Evolutionary conservation across 306 rosid genomes (phyloP), one percentile per base, ranked within the genome.

Genomic region (Vigna trinervia): DNA sequence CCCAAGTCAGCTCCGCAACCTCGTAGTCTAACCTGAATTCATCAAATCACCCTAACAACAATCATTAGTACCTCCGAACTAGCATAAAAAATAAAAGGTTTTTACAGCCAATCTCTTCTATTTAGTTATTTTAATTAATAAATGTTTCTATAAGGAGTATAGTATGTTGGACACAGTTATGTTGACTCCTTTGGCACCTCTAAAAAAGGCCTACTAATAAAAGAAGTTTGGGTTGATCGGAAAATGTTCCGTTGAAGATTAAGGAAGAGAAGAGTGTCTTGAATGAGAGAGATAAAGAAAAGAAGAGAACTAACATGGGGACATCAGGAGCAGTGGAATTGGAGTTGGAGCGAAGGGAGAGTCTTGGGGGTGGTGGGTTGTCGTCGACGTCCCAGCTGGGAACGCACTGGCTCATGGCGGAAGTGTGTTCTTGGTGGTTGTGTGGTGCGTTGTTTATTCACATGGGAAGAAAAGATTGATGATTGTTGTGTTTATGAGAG

Each of bases 1-100:
- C 89, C 99, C 99, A 95, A 75, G 93, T 95, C 10, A 95, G 88
- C 65, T 95, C 99, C 0, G 99, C 91, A 11, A 92, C 89, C 71
- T 92, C 96, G 74, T 88, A 95, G 78, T 87, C 90, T 22, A 83
- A 66, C 96, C 97, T 95, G 90, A 56, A 80, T 4, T 58, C 47
- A 78, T 17, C 14, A 62, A 41, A 5, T 9, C 19, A n/a, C 47
- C 71, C 39, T 48, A 19, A 48, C 23, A 43, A 61, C 0, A 8
- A 41, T 58, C 54, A 26, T 65, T 34, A 63, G 2, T 17, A 38
- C 28, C 12, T 17, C 8, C 15, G 11, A 17, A 52, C 1, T 1
- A 7, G 26, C 1, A 52, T 0, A 22, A 52, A 1, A 10, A 0
- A 54, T 22, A 26, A 26, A 26, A 26, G 4, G 13, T 11, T 10